These are phyloP conservation scores for Pseudopyrenochaeta lycopersici DNA, from an alignment of 2,329 filamentous ascomycete species.

Conservation along the genomic window DNA sequence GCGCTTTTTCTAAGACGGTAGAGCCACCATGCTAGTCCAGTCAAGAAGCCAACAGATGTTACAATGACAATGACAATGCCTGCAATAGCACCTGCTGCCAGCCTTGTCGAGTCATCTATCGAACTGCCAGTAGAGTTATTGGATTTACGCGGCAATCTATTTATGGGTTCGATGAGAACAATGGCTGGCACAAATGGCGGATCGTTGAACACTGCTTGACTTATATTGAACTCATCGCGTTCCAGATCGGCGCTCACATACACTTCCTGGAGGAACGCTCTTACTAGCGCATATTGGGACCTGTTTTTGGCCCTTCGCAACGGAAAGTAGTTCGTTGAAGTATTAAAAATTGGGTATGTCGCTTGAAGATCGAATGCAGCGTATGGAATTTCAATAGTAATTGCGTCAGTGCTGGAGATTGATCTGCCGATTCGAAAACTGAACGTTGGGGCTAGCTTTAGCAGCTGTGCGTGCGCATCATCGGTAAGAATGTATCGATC, in stretches of 20 bases:
- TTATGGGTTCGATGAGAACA: conserved; percentile 34
- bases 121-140: too few species aligned
- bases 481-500: conserved; percentile 43
- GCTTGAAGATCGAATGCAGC: conserved; percentile 55
- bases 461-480: conserved; percentile 30
- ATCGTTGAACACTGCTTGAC: conserved; percentile 39
- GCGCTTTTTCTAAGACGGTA: too few species aligned
- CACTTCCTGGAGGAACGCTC: conserved; percentile 73
- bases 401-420: conserved; percentile 32
- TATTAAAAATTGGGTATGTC: conserved; percentile 63
- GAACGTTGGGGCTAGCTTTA: conserved; percentile 39
- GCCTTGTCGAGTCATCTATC: too few species aligned
- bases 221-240: conserved; percentile 52
- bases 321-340: conserved; percentile 73
- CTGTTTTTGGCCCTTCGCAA: conserved; percentile 64
- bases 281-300: conserved; percentile 67
- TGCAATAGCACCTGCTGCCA: too few species aligned
- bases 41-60: too few species aligned
- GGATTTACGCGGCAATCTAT: too few species aligned
- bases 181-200: conserved; percentile 25
- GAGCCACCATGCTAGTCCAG: too few species aligned
- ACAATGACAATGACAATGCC: too few species aligned
- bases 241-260: conserved; percentile 57
- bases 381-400: conserved; percentile 53
- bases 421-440: conserved; percentile 24